Evolutionary conservation across 2,329 filamentous ascomycete genomes (phyloP).

Genomic region (Colletotrichum euphorbiae): DNA sequence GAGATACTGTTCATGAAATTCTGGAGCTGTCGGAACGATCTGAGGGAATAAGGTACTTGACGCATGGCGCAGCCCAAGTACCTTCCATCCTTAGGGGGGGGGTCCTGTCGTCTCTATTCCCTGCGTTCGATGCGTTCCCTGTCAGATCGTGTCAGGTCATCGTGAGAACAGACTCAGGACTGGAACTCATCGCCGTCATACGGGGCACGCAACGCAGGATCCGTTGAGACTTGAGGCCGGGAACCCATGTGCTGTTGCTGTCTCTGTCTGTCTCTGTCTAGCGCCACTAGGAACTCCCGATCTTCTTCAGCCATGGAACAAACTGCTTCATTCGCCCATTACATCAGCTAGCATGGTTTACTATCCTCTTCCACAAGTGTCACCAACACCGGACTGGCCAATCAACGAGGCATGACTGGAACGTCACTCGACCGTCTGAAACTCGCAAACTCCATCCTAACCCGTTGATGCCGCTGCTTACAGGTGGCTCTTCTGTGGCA

Average conservation of each 20-base stretch:
- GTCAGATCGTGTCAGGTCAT: constrained; percentile 28
- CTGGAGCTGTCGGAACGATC: neutral
- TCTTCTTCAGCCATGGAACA: neutral
- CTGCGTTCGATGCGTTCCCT: neutral
- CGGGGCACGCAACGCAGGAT: neutral
- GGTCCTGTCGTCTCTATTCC: too few relatives aligned
- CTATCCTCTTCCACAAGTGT: neutral
- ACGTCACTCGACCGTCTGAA: constrained; percentile 34
- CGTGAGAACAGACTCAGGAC: neutral
- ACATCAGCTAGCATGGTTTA: neutral
- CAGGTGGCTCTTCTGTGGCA: neutral
- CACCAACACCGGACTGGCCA: constrained; percentile 2
- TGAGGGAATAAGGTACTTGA: constrained; percentile 5
- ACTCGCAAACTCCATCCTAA: constrained; percentile 14
- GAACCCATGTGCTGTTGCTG: constrained; percentile 5
- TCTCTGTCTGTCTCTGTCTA: neutral
- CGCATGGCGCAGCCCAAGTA: neutral
- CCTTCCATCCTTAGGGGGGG: constrained; percentile 12
- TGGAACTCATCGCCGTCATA: neutral
- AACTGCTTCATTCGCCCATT: constrained; percentile 14
- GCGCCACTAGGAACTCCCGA: neutral
- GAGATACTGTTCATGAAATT: too few relatives aligned
- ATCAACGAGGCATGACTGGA: constrained; percentile 5
- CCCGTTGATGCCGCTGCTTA: neutral
- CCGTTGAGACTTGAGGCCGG: constrained; percentile 5